Conservation (phyloP, 2,329 filamentous ascomycete genomes). For the Dothideomycetidae sp. region DNA sequence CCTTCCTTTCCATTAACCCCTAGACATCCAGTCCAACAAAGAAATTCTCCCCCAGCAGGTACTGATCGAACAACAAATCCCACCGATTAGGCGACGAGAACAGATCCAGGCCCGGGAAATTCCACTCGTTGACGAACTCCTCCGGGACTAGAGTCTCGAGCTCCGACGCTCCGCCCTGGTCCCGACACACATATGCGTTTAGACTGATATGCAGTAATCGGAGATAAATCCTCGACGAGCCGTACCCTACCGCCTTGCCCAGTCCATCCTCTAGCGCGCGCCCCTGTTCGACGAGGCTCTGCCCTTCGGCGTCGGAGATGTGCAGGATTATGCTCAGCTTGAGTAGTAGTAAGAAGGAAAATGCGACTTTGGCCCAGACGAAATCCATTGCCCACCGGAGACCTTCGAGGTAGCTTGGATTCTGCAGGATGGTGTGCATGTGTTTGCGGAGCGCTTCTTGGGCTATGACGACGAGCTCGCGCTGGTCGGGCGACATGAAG, state of each 20-base stretch:
- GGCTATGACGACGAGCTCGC: not conserved
- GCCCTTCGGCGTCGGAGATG: constrained; percentile 18
- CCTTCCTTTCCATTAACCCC: too few relatives aligned
- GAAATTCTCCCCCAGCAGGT: too few relatives aligned
- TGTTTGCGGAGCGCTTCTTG: not conserved
- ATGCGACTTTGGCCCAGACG: constrained; percentile 45
- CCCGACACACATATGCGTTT: not conserved
- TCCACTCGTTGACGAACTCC: constrained; percentile 2
- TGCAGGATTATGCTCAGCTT: constrained; percentile 38
- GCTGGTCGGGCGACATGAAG: not conserved
- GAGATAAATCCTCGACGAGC: not conserved
- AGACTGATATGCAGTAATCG: constrained; percentile 1
- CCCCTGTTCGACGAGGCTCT: not conserved
- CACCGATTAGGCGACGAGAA: too few relatives aligned
- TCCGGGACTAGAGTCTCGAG: not conserved
- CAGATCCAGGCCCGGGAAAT: constrained; percentile 2
- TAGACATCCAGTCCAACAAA: too few relatives aligned
- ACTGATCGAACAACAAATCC: too few relatives aligned
- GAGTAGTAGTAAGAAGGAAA: constrained; percentile 41
- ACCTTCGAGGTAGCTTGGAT: constrained; percentile 32
- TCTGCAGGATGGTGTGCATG: constrained; percentile 1
- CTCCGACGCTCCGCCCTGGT: not conserved
- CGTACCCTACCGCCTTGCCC: not conserved
- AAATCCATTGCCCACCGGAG: constrained; percentile 43
- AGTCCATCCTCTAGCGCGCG: constrained; percentile 5